A percentile compares a stretch with the other conserved stretches of the same genome.
Evolutionary conservation across 2,329 filamentous ascomycete species (phyloP).

Genomic region (Chaetothyriales sp.): DNA sequence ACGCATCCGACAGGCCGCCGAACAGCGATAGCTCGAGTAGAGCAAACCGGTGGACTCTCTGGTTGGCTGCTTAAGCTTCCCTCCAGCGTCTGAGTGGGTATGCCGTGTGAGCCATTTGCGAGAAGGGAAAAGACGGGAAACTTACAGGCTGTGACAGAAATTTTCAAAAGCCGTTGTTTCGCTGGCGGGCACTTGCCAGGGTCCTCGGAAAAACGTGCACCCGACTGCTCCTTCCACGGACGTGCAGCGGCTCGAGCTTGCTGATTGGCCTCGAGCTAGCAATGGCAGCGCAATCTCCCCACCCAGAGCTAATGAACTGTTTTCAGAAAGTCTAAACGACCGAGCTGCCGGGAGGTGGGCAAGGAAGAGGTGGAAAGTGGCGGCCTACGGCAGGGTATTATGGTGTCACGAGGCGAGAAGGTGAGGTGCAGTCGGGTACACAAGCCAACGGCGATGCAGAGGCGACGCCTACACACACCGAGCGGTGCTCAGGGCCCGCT

Average conservation of each 20-base stretch:
- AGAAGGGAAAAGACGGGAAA: conserved; percentile 7
- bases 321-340: not conserved
- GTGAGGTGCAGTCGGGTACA: not conserved
- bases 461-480: not conserved
- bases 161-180: not conserved
- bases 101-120: conserved; percentile 18
- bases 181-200: not conserved
- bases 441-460: not conserved
- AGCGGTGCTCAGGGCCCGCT: no score
- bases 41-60: conserved; percentile 9
- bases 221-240: not conserved
- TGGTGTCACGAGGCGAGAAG: not conserved
- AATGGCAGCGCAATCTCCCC: not conserved
- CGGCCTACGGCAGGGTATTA: not conserved
- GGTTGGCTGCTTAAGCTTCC: conserved; percentile 20
- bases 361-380: not conserved
- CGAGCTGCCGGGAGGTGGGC: not conserved
- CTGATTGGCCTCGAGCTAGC: not conserved
- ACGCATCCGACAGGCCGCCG: conserved; percentile 18
- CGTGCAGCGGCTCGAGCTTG: not conserved
- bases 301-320: not conserved
- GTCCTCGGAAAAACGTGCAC: not conserved
- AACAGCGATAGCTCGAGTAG: conserved; percentile 18
- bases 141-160: not conserved
- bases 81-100: conserved; percentile 16